Base-by-base conservation (phyloP, 164 flowering plant genomes). In the Hamamelis virginiana region DNA sequence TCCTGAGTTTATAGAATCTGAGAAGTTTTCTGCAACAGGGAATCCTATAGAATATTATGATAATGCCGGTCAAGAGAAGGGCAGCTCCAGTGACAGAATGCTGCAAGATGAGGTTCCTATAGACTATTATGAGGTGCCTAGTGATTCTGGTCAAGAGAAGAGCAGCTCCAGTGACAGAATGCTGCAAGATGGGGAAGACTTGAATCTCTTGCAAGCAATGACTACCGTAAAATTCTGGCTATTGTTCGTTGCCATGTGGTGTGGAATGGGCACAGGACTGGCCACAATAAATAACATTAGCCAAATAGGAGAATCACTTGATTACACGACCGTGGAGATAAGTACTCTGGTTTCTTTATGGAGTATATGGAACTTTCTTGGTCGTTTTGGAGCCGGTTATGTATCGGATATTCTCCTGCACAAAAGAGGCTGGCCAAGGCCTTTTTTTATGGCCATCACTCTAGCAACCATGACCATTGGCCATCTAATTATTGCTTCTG, bases 351-450 rank as follows among this genome's bases (percentile, higher is more conserved):
- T 95, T 51, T 91, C 99, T 10, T 68, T 92, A 27, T 91, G 92
- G 94, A 89, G 97, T 67, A 95, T 95, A 74, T 92, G 97, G 99
- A 92, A 92, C 64, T 95, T 93, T 68, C 84, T 91, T 16, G 99
- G 99, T 44, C 90, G 99, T 18, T 91, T 95, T 73, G 97, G 97
- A 46, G 99, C 86, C 13, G 99, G 97, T 4, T 92, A 77, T 68
- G 71, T 87, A 16, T 95, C 99, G 13, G 97, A 95, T 71, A 69
- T 80, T 60, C 75, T 92, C 65, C 80, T 95, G 18, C 97, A 80
- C 76, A 69, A 25, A 62, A 71, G 69, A 22, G 97, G 97, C 16
- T 89, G 86, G 84, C 71, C 88, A 27, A 83, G 99, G 80, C 97
- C 97, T n/a, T 52, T 88, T 41, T 78, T 90, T 67, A 90, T 91